Evolutionary conservation across 352 stramenopile species (phyloP).

Genomic region (Globisporangium splendens): DNA sequence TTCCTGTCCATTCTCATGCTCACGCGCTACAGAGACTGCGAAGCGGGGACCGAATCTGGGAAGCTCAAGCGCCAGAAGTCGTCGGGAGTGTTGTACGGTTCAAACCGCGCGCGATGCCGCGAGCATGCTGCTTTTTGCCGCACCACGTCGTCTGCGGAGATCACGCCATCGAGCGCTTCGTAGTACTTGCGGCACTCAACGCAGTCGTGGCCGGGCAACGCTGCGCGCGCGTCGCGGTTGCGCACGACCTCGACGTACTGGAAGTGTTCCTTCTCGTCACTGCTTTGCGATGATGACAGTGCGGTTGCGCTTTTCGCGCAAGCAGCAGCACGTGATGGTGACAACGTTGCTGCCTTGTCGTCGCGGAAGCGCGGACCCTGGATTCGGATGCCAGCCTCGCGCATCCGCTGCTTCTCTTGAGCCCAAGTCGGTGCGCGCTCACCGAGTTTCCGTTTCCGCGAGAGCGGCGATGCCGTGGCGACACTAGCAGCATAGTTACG

Average conservation of each 20-base stretch:
- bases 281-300: slow-evolving; percentile 1
- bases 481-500: too few species aligned
- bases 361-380: background rate
- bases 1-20: too few species aligned
- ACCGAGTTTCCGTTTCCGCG: background rate
- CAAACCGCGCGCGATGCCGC: slow-evolving; percentile 65
- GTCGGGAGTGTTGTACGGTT: slow-evolving; percentile 78
- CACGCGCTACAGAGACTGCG: background rate
- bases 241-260: slow-evolving; percentile 77
- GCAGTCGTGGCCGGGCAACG: slow-evolving; percentile 63
- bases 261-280: slow-evolving; percentile 24
- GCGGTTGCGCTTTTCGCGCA: background rate
- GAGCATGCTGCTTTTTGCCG: slow-evolving; percentile 61
- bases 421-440: slow-evolving; percentile 31
- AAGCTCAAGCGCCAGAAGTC: slow-evolving; percentile 86
- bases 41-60: slow-evolving; percentile 41
- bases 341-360: background rate
- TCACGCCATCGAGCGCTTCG: slow-evolving; percentile 49
- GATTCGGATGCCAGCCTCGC: background rate
- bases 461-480: background rate
- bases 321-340: background rate
- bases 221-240: slow-evolving; percentile 57
- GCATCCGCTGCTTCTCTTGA: slow-evolving; percentile 33
- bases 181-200: slow-evolving; percentile 80
- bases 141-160: slow-evolving; percentile 25